Evolutionary conservation across 371 early-diverging fungal species (phyloP), one percentile per base, ranked within the genome.

Genomic region (Lichtheimia ornata): DNA sequence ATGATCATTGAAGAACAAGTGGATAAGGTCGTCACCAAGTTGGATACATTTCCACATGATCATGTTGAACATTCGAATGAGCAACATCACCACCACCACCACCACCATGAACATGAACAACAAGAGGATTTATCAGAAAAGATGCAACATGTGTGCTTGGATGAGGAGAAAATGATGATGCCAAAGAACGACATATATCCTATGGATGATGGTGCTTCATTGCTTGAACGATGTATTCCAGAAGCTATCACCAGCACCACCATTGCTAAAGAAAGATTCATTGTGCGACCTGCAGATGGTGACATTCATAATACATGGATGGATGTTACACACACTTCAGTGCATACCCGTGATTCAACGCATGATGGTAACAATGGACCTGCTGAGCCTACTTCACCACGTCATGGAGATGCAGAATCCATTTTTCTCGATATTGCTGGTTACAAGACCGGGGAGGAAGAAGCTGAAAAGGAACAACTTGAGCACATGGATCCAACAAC

Each of bases 361-460:
- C 30, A 53, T 53, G 53, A 50, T 17, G n/a, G 15, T 12, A 35
- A 53, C 13, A 25, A 42, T 27, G n/a, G 6, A 24, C 61, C 47
- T 20, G 43, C 57, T 13, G 57, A 56, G 44, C 57, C 57, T 24
- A 56, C 57, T 22, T 56, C 57, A 9, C 57, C 57, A 41, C 57
- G 70, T 57, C 74, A 72, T 4, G 57, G 51, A 4, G 63, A 62
- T 40, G 66, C 75, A 52, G 76, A 73, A 45, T 75, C 76, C 0
- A 80, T 80, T 20, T 77, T 85, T 17, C 64, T 85, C 62, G 85
- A 85, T 67, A 85, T 85, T 67, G 81, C 85, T 22, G 85, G 85
- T 43, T 85, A 85, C 53, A 85, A 85, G 58, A 84, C 82, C 7
- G 81, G 75, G 3, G 71, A 74, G 22, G 35, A 35, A 35, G 35